These are phyloP conservation scores for Phytophthora pluvialis DNA, from an alignment of 352 stramenopile genomes.

Conservation along the genomic window DNA sequence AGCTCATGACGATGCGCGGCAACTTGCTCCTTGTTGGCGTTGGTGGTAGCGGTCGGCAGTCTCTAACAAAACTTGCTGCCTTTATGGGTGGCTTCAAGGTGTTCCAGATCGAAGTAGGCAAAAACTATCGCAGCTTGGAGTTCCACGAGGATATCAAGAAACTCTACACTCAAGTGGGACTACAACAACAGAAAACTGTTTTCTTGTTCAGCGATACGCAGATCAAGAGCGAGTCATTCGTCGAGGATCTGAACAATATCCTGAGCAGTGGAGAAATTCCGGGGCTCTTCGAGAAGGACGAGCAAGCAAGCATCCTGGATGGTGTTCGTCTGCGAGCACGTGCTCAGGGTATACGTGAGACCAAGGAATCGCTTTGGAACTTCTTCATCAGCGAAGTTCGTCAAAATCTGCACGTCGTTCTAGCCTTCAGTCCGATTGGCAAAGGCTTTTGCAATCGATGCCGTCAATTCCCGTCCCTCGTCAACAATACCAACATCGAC, in stretches of 20 bases:
- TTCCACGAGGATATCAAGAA: conserved; percentile 95
- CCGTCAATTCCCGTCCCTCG: conserved; percentile 92
- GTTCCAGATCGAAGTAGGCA: conserved; percentile 95
- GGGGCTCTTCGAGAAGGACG: conserved; percentile 93
- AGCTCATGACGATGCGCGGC: conserved; percentile 87
- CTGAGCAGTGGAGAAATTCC: conserved; percentile 92
- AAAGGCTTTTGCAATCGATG: conserved; percentile 85
- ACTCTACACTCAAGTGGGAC: conserved; percentile 79
- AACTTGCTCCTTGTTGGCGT: conserved; percentile 94
- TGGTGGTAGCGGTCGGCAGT: conserved; percentile 91
- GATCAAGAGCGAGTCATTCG: conserved; percentile 94
- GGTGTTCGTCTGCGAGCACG: conserved; percentile 73
- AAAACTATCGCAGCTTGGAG: conserved; percentile 92
- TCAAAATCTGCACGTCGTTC: conserved; percentile 92
- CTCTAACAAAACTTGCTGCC: conserved; percentile 84
- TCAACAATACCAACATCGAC: conserved; percentile 95
- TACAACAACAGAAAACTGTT: conserved; percentile 85
- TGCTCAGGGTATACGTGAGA: conserved; percentile 84
- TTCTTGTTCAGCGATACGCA: conserved; percentile 96
- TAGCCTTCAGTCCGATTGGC: conserved; percentile 93
- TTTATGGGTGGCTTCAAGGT: conserved; percentile 91
- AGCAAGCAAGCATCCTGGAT: conserved; percentile 87
- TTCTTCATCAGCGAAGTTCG: conserved; percentile 94
- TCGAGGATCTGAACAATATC: conserved; percentile 95
- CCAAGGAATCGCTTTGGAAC: conserved; percentile 89